Evolutionary conservation across 2,329 filamentous ascomycete genomes (phyloP), one percentile per base, ranked within the genome.

Genomic region (Hypoxylon sp.): DNA sequence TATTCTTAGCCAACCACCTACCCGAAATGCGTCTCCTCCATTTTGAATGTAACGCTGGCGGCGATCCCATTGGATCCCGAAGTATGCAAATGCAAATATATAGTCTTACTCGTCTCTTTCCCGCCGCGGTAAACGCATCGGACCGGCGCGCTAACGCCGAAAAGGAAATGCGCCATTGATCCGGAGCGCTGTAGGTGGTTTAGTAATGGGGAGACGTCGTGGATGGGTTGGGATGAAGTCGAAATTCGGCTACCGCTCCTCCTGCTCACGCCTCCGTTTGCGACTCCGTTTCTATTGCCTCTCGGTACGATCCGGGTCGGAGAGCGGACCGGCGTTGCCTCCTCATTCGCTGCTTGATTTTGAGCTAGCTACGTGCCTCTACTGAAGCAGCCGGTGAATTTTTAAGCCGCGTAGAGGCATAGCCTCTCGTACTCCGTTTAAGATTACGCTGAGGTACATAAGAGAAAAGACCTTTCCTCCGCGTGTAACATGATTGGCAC

Each of bases 21-120:
- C 33, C 36, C 42, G 30, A 52, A 40, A 40, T 7, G 36, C n/a
- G 5, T 9, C n/a, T 44, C 22, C 30, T n/a, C 51, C 26, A 42
- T 20, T n/a, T 46, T 40, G 30, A 55, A 18, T 38, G 33, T 24
- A 40, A 48, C 46, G 36, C 44, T 26, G 30, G 30, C 46, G 36
- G 20, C 22, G 24, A 53, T 64, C 44, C 57, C 61, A 69, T 69
- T 67, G 61, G 67, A 42, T 67, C 60, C 54, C 57, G 49, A 48
- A 12, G n/a, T 16, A 66, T 66, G 63, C 56, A 66, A 53, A 46
- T 62, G 51, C 32, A 44, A 42, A 53, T 32, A 46, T 40, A 40
- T 24, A 48, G 22, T 40, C 30, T 42, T 53, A 50, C 30, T 53
- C 45, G 49, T 60, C 61, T 26, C 24, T 9, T 46, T 49, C 51